Conservation (phyloP, 495 filamentous ascomycete genomes). For the Neurospora pannonica region DNA sequence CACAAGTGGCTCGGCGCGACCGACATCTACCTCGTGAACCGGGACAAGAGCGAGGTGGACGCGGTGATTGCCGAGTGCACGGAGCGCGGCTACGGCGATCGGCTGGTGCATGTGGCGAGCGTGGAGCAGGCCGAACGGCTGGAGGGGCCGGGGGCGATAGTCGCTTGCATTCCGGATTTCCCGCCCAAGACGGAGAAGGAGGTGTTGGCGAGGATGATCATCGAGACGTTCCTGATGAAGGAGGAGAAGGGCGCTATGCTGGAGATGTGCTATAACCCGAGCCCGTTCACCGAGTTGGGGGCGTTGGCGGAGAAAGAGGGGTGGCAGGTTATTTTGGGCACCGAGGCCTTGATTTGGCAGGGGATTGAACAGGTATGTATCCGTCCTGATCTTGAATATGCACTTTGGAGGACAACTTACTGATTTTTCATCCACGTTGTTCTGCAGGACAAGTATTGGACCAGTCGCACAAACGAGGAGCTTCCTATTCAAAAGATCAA, state of each 20-base stretch:
- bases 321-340: constrained; percentile 62
- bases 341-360: constrained; percentile 67
- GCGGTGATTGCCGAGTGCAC: constrained; percentile 50
- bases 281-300: constrained; percentile 55
- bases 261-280: constrained; percentile 75
- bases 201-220: constrained; percentile 42
- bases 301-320: constrained; percentile 44
- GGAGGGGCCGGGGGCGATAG: constrained; percentile 49
- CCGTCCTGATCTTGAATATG: not conserved
- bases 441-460: constrained; percentile 49
- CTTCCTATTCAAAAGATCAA: constrained; percentile 47
- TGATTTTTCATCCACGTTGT: not conserved
- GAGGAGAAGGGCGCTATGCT: constrained; percentile 54
- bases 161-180: constrained; percentile 63
- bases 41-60: constrained; percentile 52
- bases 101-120: constrained; percentile 46
- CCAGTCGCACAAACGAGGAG: constrained; percentile 40
- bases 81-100: constrained; percentile 39
- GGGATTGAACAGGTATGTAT: constrained; percentile 52
- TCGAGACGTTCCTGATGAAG: constrained; percentile 45
- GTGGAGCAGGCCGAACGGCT: constrained; percentile 45
- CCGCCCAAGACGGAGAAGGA: constrained; percentile 52
- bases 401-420: not conserved
- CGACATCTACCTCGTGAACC: constrained; percentile 62
- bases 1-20: constrained; percentile 54